Conservation (phyloP, 306 rosid genomes). For the Quercus cerris region DNA sequence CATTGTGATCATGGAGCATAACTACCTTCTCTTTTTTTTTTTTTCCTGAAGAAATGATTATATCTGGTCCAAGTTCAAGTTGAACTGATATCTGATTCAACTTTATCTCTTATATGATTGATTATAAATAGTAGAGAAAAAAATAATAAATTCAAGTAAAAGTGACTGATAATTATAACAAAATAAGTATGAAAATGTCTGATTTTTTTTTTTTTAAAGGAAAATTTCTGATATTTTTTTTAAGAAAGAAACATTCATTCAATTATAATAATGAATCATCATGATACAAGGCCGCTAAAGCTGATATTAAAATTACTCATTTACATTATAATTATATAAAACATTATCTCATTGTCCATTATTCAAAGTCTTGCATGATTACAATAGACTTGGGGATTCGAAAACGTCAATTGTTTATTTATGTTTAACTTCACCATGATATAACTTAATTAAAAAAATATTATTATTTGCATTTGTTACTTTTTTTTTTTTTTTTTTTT, state of each 20-base stretch:
- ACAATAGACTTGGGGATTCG: not conserved
- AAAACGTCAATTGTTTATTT: not conserved
- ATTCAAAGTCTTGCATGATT: not conserved
- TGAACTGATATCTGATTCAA: too few relatives aligned
- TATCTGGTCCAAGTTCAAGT: too few relatives aligned
- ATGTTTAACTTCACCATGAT: not conserved
- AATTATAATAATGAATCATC: too few relatives aligned
- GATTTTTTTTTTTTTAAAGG: too few relatives aligned
- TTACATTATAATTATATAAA: not conserved
- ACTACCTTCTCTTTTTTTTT: too few relatives aligned
- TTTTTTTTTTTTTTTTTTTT: too few relatives aligned
- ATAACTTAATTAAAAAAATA: not conserved
- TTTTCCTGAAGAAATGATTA: too few relatives aligned
- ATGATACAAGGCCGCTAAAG: too few relatives aligned
- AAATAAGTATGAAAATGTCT: too few relatives aligned
- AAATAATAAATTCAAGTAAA: not conserved
- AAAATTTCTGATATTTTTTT: too few relatives aligned
- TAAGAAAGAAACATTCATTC: too few relatives aligned
- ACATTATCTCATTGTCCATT: not conserved
- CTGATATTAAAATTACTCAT: not conserved
- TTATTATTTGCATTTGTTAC: not conserved
- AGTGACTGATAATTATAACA: not conserved
- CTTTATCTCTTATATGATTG: too few relatives aligned
- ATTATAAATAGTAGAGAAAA: accelerated
- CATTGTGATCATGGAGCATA: not conserved